These are phyloP conservation scores for Taphrina populina DNA, from an alignment of 1,139 yeast species.

Conservation along the genomic window DNA sequence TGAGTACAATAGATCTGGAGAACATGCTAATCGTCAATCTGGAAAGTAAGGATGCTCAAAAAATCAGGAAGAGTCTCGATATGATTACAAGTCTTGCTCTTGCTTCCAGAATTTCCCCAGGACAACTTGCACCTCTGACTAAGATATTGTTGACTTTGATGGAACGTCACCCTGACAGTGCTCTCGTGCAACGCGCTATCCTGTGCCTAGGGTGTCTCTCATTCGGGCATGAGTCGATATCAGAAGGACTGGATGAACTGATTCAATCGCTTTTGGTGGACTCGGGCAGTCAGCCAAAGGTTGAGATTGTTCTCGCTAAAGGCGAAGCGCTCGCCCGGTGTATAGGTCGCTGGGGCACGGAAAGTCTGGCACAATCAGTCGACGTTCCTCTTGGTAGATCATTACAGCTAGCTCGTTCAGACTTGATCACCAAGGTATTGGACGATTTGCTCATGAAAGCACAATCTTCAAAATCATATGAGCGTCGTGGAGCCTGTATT, in stretches of 20 bases:
- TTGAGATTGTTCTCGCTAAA: slow-evolving; percentile 51
- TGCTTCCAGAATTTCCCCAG: too few species aligned
- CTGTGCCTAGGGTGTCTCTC: slow-evolving; percentile 8
- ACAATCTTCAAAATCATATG: slow-evolving; percentile 13
- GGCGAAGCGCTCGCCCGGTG: slow-evolving; percentile 81
- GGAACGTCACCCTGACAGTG: neutral
- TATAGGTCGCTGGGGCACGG: slow-evolving; percentile 76
- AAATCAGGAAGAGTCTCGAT: too few species aligned
- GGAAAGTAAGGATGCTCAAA: too few species aligned
- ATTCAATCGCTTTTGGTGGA: neutral
- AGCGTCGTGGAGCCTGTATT: slow-evolving; percentile 63
- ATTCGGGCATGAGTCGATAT: neutral
- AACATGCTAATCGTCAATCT: too few species aligned
- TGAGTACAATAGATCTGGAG: too few species aligned
- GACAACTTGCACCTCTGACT: too few species aligned
- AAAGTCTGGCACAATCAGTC: slow-evolving; percentile 52
- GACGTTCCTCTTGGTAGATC: slow-evolving; percentile 49
- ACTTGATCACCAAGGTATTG: neutral
- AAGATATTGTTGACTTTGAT: neutral
- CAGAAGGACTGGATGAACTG: neutral
- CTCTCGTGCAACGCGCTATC: neutral
- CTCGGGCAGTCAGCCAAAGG: neutral
- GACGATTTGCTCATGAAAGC: neutral
- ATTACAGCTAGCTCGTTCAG: neutral
- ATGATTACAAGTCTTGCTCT: too few species aligned